These are phyloP conservation scores for Wickerhamomyces queroliae DNA, from an alignment of 805 yeast species.

Conservation along the genomic window DNA sequence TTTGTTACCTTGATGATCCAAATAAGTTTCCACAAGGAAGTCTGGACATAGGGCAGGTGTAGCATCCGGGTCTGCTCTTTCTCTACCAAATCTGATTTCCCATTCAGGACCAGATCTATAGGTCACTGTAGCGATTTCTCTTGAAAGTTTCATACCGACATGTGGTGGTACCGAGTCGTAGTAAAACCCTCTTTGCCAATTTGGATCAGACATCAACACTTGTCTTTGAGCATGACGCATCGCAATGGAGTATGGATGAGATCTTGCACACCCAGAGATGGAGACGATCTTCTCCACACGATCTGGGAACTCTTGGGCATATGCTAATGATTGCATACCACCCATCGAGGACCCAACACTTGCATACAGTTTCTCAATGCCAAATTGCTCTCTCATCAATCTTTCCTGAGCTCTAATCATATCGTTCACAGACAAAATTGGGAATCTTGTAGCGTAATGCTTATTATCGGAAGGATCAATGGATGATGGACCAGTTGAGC, in stretches of 20 bases:
- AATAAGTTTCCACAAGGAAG: conserved; percentile 83
- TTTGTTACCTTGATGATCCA: conserved; percentile 94
- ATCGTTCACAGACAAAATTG: conserved; percentile 78
- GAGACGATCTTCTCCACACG: conserved; percentile 67
- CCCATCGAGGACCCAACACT: conserved; percentile 93
- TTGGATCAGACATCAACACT: conserved; percentile 89
- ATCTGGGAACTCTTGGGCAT: conserved; percentile 77
- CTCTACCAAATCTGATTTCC: conserved; percentile 89
- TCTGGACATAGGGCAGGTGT: conserved; percentile 92
- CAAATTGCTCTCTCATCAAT: conserved; percentile 55
- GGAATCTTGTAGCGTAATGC: conserved; percentile 82
- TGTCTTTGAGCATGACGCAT: conserved; percentile 91
- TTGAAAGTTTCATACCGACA: conserved; percentile 88
- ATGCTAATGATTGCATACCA: conserved; percentile 96
- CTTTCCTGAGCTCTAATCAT: conserved; percentile 88
- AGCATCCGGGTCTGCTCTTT: conserved; percentile 70
- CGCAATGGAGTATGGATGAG: conserved; percentile 92
- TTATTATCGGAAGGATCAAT: conserved; percentile 60
- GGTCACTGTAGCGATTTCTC: conserved; percentile 92
- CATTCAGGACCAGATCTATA: conserved; percentile 96
- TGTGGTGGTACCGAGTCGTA: conserved; percentile 84
- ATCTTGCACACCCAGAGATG: conserved; percentile 90
- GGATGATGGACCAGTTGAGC: conserved; percentile 90
- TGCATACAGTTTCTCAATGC: conserved; percentile 62
- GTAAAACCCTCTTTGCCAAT: conserved; percentile 89